These are phyloP conservation scores for Rhizoctonia solani DNA, from an alignment of 1,284 basidiomycete species.

Conservation along the genomic window DNA sequence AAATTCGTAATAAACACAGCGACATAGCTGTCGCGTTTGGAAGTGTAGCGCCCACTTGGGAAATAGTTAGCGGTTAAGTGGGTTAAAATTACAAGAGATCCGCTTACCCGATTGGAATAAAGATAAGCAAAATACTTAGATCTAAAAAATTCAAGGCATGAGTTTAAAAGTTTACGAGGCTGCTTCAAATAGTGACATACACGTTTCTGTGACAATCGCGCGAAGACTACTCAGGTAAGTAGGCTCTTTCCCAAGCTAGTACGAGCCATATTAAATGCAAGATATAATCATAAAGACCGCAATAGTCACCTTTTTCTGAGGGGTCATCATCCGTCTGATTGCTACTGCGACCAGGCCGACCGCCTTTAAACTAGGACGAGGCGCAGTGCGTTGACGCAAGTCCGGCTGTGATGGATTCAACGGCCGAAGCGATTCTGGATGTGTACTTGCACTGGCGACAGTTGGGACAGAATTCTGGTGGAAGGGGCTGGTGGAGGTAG, in stretches of 20 bases:
- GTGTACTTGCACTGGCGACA: not conserved
- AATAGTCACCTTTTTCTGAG: slow-evolving; percentile 7
- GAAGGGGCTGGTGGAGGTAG: too few species aligned
- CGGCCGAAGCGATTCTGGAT: not conserved
- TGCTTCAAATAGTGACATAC: slow-evolving; percentile 34
- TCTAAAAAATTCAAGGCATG: slow-evolving; percentile 51
- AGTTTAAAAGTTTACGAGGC: not conserved
- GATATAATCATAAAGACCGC: not conserved
- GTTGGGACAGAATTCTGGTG: not conserved
- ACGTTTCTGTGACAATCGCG: slow-evolving; percentile 36
- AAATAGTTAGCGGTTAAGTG: slow-evolving; percentile 2
- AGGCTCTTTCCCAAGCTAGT: slow-evolving; percentile 26
- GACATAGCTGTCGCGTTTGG: slow-evolving; percentile 33
- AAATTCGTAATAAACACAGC: slow-evolving; percentile 30
- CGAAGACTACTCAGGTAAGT: slow-evolving; percentile 34
- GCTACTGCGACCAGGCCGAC: slow-evolving; percentile 8
- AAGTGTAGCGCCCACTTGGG: slow-evolving; percentile 41
- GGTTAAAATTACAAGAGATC: slow-evolving; percentile 49
- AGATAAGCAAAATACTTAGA: slow-evolving; percentile 66
- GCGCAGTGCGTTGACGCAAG: too few species aligned
- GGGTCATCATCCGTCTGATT: slow-evolving; percentile 17
- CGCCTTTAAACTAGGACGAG: too few species aligned
- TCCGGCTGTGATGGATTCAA: not conserved
- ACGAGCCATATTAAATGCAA: not conserved
- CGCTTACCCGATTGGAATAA: slow-evolving; percentile 72